Base-by-base conservation (phyloP, 148 eudicot species). In the Simmondsia chinensis region DNA sequence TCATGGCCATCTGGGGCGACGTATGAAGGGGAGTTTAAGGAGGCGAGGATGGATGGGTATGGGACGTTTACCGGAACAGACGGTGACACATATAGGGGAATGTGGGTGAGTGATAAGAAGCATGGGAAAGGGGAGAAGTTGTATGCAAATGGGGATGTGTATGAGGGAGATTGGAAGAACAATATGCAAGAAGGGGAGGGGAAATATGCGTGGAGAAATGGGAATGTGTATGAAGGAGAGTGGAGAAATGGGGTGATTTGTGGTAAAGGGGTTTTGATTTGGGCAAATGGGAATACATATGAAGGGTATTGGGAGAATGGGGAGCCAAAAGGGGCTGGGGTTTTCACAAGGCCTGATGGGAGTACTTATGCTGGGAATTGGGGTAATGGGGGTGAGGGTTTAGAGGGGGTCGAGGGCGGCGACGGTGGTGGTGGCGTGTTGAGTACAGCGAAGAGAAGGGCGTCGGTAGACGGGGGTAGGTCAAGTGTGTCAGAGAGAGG, bases 1-100 rank as follows among this genome's bases (percentile, higher is more conserved):
- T 64, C 70, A 10, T 70, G 75, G 75, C 76, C 75, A 9, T 59
- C 75, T 0, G 76, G 76, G 2, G 76, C 71, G 6, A 60, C 67
- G 6, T 70, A 60, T 37, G 76, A 70, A 39, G 76, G 76, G 2
- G 68, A 61, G 17, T 70, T 70, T 18, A 46, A 32, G 38, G 60
- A 43, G 0, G 76, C 71, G 0, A 24, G 67, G 18, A 65, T 70
- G 71, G 59, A 65, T 3, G 76, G 76, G 7, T 9, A 0, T 2
- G 76, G 76, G 5, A 65, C 64, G 0, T 65, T 65, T 8, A 70
- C 45, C 5, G 76, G 76, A 6, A 58, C 54, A 0, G 75, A 64
- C 3, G 75, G 70, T 6, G 75, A 70, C 18, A 64, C 70, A 5
- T 70, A 64, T 23, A 42, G 65, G 9, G 75, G 75, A 1, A 27